phyloP scores from a whole-genome alignment of 208 protist species.

The Crithidia expoeki region DNA sequence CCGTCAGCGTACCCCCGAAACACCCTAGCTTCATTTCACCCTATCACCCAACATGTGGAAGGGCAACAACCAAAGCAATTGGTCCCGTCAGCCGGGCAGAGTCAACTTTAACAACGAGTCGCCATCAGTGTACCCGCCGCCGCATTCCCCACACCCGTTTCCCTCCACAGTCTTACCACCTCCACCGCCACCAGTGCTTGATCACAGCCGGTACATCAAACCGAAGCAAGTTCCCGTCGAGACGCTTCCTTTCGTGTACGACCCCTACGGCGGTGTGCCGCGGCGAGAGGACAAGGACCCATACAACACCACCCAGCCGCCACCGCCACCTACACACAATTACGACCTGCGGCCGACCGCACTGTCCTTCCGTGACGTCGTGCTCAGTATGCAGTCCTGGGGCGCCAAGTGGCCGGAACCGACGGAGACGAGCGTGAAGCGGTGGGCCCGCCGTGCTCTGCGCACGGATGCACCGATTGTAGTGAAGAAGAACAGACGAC shows the following conservation, averaged over 20 bases:
- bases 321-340: conserved; percentile 9
- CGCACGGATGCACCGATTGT: background rate
- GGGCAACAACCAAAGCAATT: conserved; percentile 4
- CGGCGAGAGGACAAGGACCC: conserved; percentile 41
- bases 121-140: conserved; percentile 1
- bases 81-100: background rate
- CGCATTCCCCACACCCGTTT: background rate
- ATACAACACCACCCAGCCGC: conserved; percentile 23
- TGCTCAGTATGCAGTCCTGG: conserved; percentile 43
- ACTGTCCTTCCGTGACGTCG: conserved; percentile 34
- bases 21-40: no score
- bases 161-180: background rate
- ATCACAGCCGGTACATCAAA: conserved; percentile 13
- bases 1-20: no score
- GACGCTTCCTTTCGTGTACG: conserved; percentile 27
- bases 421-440: conserved; percentile 43
- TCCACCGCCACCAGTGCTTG: conserved; percentile 1
- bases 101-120: background rate
- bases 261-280: conserved; percentile 56
- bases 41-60: background rate
- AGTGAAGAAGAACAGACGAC: background rate
- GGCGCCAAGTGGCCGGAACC: conserved; percentile 28
- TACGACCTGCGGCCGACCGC: conserved; percentile 26
- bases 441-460: conserved; percentile 37
- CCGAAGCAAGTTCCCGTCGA: background rate